Conservation (phyloP, 257 asterid genomes). For the Pogostemon cablin region DNA sequence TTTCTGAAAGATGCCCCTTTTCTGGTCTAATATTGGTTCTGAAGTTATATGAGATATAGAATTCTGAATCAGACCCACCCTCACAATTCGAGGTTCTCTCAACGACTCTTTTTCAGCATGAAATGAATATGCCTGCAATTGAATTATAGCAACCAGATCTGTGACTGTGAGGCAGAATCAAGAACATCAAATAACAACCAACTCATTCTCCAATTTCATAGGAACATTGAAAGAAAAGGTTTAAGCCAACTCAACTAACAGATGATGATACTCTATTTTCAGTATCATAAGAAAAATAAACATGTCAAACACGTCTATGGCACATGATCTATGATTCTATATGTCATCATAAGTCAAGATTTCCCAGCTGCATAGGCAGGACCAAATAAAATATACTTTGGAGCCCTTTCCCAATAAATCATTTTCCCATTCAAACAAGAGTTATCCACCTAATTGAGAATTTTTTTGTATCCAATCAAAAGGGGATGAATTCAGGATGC, state of each 20-base stretch:
- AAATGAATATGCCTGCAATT: slow-evolving; percentile 69
- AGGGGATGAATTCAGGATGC: too few relatives aligned
- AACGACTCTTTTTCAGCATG: slow-evolving; percentile 73
- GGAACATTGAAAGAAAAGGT: background rate
- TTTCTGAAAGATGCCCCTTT: slow-evolving; percentile 69
- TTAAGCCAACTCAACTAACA: slow-evolving; percentile 25
- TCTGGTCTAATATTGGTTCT: slow-evolving; percentile 72
- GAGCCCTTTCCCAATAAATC: background rate
- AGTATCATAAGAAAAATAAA: background rate
- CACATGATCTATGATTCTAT: background rate
- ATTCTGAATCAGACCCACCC: slow-evolving; percentile 93
- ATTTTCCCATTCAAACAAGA: background rate
- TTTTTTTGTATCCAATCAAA: too few relatives aligned
- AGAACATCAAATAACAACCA: slow-evolving; percentile 4
- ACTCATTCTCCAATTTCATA: slow-evolving; percentile 9
- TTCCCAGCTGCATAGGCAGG: background rate
- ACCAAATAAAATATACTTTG: background rate
- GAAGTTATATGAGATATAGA: slow-evolving; percentile 75
- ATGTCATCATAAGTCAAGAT: too few relatives aligned
- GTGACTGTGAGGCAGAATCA: background rate
- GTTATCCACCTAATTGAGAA: too few relatives aligned
- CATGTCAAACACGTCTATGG: background rate
- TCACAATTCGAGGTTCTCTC: slow-evolving; percentile 76
- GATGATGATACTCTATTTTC: background rate
- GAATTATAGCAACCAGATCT: background rate